Conservation (phyloP, 2,329 filamentous ascomycete genomes). For the Aspergillus fructus region DNA sequence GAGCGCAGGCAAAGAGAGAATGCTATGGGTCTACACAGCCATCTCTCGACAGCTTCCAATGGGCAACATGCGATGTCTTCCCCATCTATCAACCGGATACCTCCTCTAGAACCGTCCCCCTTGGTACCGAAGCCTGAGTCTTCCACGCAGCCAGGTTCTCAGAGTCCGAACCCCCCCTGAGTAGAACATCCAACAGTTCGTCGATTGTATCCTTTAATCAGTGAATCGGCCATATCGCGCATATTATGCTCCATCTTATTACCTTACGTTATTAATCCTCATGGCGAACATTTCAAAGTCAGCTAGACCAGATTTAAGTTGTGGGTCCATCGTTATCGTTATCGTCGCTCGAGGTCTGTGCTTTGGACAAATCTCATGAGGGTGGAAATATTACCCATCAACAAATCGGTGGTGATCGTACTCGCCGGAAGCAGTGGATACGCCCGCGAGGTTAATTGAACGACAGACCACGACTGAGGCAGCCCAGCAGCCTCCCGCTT, state of each 20-base stretch:
- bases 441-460: conserved; percentile 1
- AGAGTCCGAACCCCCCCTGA: background rate
- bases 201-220: background rate
- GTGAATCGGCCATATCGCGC: background rate
- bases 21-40: conserved; percentile 26
- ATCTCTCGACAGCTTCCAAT: conserved; percentile 19
- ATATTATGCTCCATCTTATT: background rate
- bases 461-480: background rate
- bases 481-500: background rate
- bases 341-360: background rate
- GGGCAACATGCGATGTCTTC: conserved; percentile 32
- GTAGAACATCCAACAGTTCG: background rate
- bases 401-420: conserved; percentile 1
- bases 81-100: conserved; percentile 33
- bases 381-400: conserved; percentile 7
- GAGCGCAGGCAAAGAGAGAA: conserved; percentile 41
- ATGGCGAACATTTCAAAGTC: background rate
- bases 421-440: background rate
- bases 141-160: conserved; percentile 17
- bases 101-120: conserved; percentile 30
- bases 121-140: conserved; percentile 25
- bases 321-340: background rate
- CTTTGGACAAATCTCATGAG: background rate
- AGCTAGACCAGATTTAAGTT: background rate
- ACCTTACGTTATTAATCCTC: background rate